A percentile compares a stretch with the other conserved stretches of the same genome.
Conservation (phyloP, 148 eudicot species). For the Persicaria tinctoria region DNA sequence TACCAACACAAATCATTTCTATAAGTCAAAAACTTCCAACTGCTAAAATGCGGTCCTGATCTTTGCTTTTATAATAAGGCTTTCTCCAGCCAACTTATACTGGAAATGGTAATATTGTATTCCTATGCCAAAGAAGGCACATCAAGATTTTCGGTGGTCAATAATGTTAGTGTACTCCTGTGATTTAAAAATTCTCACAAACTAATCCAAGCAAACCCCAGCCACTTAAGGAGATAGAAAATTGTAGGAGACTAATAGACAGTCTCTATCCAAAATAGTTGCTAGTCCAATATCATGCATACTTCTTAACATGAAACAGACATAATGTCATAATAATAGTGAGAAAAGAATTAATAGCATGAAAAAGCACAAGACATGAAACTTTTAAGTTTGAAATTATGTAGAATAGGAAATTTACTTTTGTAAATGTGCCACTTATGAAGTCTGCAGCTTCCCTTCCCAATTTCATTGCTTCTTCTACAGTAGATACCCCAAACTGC, state of each 20-base stretch:
- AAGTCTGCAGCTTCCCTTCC: constrained; percentile 96
- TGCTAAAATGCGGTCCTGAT: no score
- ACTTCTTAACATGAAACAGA: not conserved
- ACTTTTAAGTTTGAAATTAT: not conserved
- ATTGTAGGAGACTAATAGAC: not conserved
- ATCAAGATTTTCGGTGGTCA: no score
- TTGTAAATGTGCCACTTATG: constrained; percentile 84
- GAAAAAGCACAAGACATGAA: not conserved
- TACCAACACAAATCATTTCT: no score
- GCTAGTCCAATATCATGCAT: not conserved
- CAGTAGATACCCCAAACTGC: constrained; percentile 78
- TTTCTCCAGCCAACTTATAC: no score
- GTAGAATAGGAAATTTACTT: constrained; percentile 31
- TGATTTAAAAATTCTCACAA: not conserved
- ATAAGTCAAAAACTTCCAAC: no score
- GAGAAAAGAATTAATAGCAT: not conserved
- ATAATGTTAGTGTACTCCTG: not conserved
- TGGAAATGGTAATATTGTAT: not conserved
- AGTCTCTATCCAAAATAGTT: not conserved
- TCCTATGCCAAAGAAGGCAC: not conserved
- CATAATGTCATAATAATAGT: not conserved
- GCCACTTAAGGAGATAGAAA: not conserved
- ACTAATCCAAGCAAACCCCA: not conserved
- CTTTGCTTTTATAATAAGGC: no score
- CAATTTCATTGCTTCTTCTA: constrained; percentile 83